Evolutionary conservation across 495 filamentous ascomycete genomes (phyloP), one percentile per base, ranked within the genome.

Genomic region (Annulohypoxylon moriforme): DNA sequence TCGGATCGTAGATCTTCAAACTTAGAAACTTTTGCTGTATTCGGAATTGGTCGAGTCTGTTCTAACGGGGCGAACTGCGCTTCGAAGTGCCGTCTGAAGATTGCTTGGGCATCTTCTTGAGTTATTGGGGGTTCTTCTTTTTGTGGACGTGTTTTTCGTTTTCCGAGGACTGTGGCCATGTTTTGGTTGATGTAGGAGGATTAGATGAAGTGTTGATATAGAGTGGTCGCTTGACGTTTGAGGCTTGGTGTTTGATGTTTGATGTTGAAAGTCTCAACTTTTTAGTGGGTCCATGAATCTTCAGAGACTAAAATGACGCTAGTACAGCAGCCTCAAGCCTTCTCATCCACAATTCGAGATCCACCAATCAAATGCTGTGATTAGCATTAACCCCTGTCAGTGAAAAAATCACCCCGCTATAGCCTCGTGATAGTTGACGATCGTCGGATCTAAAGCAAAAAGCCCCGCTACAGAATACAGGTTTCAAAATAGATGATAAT

Each of bases 41-140:
- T 78, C 9, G 73, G 63, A 13, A 75, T 75, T 47, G 75, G 77
- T 25, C 83, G 47, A 53, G 27, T 68, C 24, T 67, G 75, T 33
- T 67, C 64, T 64, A 98, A 74, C 10, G 94, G 93, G 69, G 89
- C 87, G 80, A 97, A 98, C 73, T 90, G 89, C 8, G 91, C 87
- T 80, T 98, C 96, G 78, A 99, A 98, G 76, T 93, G 90, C 68
- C 89, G 90, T 64, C 89, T 89, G 69, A 99, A 89, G 34, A 91
- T 81, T 61, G 77, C 82, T 59, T 81, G 79, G 0, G 79, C 81
- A n/a, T 81, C 76, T 47, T 79, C 79, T 9, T 70, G 57, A 1
- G 75, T 66, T 29, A 79, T 33, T 0, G 63, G 68, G 11, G 70
- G 29, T 29, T 75, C 67, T 4, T 59, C 36, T 16, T 78, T 77